Base-by-base conservation (phyloP, 768 basidiomycete genomes). In the Boletus patriciae region DNA sequence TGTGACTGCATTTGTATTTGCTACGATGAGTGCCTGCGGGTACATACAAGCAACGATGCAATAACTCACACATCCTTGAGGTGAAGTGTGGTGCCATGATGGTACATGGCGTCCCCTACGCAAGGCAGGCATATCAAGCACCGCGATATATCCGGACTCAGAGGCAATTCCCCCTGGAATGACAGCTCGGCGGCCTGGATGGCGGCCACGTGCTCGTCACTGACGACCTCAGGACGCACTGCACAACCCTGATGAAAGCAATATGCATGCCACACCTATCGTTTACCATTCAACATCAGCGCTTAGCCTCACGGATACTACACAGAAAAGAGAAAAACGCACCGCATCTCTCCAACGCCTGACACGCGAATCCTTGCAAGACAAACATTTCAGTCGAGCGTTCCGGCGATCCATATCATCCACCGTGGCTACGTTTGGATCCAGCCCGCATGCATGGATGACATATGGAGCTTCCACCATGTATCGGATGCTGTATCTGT, bases 351-450 rank as follows among this genome's bases (percentile, higher is more conserved):
- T 55, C 62, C 62, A 63, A 16, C 25, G 19, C 47, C 27, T 40
- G 16, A 56, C 11, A 12, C 33, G 29, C 8, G 25, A 41, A 6
- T 9, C 15, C 3, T 0, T 2, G 19, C 62, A 64, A 31, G 13
- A n/a, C 10, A 50, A 13, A 31, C 61, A 62, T 3, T 0, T 34
- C 18, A 62, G 12, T 29, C 55, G 55, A 40, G 42, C 52, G 37
- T 60, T 51, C 25, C 29, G 48, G 13, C 16, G 37, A n/a, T 61
- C 59, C 61, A 62, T 61, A 18, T 61, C 59, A 11, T 53, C 59
- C 9, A 6, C 33, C 3, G 55, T 62, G 11, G 61, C 59, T 11
- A 54, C 41, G 11, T 29, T 38, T 9, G 57, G 57, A 38, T 58
- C 52, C 27, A 61, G 16, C 2, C 52, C 60, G 19, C 57, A 58